Percentiles rank a stretch among this genome's conserved stretches.
Conservation (phyloP, 2,329 filamentous ascomycete genomes). For the Colletotrichum sidae region DNA sequence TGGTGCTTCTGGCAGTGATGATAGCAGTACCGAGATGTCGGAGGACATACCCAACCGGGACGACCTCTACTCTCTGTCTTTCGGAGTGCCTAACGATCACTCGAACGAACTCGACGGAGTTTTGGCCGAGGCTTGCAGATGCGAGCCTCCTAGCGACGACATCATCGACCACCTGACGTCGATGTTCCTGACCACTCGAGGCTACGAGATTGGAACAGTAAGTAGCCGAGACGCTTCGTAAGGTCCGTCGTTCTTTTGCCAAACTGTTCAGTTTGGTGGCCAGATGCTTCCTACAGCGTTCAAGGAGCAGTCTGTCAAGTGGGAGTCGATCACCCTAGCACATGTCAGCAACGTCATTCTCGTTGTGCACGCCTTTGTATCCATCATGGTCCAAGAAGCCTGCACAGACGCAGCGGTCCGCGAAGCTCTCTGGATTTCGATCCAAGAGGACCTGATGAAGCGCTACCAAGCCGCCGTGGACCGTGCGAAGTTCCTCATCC, state of each 20-base stretch:
- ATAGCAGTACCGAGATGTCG: slow-evolving; percentile 15
- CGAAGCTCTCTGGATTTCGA: slow-evolving; percentile 50
- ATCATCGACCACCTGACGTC: slow-evolving; percentile 50
- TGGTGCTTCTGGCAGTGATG: slow-evolving; percentile 15
- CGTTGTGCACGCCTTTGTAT: slow-evolving; percentile 65
- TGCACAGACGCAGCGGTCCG: slow-evolving; percentile 58
- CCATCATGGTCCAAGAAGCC: slow-evolving; percentile 51
- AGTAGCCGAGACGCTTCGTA: slow-evolving; percentile 23
- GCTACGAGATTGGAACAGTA: slow-evolving; percentile 66
- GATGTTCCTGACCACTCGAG: slow-evolving; percentile 57
- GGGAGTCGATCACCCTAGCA: slow-evolving; percentile 58
- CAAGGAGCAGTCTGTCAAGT: slow-evolving; percentile 65
- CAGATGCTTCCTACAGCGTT: slow-evolving; percentile 59
- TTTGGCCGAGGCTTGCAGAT: slow-evolving; percentile 34
- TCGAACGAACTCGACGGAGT: slow-evolving; percentile 7
- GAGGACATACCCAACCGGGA: background rate
- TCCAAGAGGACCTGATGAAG: slow-evolving; percentile 57
- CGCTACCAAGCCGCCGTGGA: slow-evolving; percentile 61
- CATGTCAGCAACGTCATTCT: slow-evolving; percentile 65
- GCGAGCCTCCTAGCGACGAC: slow-evolving; percentile 29
- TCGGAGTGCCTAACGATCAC: background rate
- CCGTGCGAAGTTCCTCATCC: slow-evolving; percentile 62
- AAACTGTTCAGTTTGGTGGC: slow-evolving; percentile 47
- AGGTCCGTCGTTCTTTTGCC: background rate
- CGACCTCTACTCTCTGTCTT: background rate